Base-by-base conservation (phyloP, 2,329 filamentous ascomycete species). In the Ceratocystis lukuohia region DNA sequence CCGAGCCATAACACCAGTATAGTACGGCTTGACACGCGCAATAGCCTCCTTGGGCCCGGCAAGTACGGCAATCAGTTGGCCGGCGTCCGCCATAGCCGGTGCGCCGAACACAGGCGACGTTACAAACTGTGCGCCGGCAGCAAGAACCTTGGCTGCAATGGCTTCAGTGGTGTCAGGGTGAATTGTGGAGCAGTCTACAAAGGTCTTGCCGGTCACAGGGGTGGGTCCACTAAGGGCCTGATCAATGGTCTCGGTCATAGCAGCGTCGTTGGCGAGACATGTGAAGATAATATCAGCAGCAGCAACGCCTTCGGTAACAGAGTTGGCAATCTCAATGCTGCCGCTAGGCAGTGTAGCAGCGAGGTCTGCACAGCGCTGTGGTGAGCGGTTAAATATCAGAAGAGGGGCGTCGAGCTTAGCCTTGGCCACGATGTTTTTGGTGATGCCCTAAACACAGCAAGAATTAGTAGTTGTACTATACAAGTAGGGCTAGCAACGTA, bases 171-270 rank as follows among this genome's bases (percentile, higher is more conserved):
- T 91, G 66, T 92, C 87, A 0, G 92, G 91, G 74, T 94, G 88
- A 45, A 96, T 84, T 30, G 91, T 96, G 2, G 89, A 94, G 80
- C 88, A 92, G 73, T 96, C 91, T 41, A 96, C 82, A 70, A 96
- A 86, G 17, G 94, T 78, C 77, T 96, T 96, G 69, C 84, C 85
- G 33, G 79, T 79, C 20, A 89, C 76, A 67, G 84, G 77, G 33
- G 61, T 66, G 20, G 76, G 72, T 28, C 53, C 53, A 61, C 81
- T 71, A 2, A 90, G 76, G 37, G 87, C 82, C 2, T 79, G 73
- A 53, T 80, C 75, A 68, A 90, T 80, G 22, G 84, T 83, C 3
- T 81, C 77, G 67, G 84, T 81, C 56, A 95, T 84, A 4, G 88
- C 88, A 2, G 82, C 78, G 73, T 96, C 91, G 72, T 94, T 88